These are phyloP conservation scores for Thinopyrum elongatum DNA, from an alignment of 176 grass and related monocot species.

Conservation along the genomic window DNA sequence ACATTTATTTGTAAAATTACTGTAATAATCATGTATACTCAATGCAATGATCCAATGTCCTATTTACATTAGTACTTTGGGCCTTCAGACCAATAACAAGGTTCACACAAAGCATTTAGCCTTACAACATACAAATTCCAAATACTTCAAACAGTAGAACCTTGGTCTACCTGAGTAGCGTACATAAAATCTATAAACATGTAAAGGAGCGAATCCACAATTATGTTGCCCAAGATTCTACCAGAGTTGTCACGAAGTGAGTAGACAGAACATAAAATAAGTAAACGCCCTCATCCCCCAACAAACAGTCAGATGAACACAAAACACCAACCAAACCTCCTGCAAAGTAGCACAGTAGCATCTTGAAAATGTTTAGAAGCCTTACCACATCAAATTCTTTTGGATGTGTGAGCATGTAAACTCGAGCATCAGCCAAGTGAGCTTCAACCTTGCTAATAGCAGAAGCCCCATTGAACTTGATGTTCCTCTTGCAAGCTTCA, in stretches of 20 bases:
- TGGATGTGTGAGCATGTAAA: constrained; percentile 97
- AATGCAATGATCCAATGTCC: constrained; percentile 5
- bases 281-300: background rate
- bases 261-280: background rate
- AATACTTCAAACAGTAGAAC: constrained; percentile 12
- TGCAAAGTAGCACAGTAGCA: background rate
- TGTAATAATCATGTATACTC: background rate
- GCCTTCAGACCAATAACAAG: background rate
- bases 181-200: background rate
- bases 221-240: background rate
- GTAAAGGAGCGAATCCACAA: background rate
- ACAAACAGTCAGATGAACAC: background rate
- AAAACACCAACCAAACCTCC: background rate
- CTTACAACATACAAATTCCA: background rate
- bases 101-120: background rate
- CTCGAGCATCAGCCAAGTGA: constrained; percentile 88
- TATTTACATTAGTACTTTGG: constrained; percentile 12
- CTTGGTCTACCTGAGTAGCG: background rate
- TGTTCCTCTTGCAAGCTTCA: constrained; percentile 89
- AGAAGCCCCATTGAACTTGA: constrained; percentile 81
- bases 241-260: background rate
- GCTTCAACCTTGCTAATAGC: constrained; percentile 79
- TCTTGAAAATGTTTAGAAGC: constrained; percentile 22
- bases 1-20: constrained; percentile 3
- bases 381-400: constrained; percentile 99